Conservation (phyloP, 2,329 filamentous ascomycete genomes). For the Raffaelea arxii region DNA sequence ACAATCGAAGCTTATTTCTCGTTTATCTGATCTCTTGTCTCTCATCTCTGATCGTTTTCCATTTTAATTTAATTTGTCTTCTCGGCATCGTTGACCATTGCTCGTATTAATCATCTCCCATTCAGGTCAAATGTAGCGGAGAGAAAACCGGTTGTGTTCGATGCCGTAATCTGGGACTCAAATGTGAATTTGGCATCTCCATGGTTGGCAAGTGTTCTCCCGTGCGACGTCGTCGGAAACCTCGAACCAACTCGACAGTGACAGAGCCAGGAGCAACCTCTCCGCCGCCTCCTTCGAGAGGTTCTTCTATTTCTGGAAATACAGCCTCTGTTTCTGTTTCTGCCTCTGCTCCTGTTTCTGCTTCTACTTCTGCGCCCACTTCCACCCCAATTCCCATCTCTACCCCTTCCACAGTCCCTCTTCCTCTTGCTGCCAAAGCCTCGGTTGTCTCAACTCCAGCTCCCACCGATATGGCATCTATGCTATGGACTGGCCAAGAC, state of each 20-base stretch:
- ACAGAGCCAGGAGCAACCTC: background rate
- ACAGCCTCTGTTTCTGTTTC: no score
- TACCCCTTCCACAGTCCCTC: no score
- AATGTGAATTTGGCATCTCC: background rate
- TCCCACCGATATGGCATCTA: no score
- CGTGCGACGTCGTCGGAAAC: background rate
- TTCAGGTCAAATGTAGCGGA: background rate
- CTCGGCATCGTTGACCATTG: no score
- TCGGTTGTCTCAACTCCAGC: no score
- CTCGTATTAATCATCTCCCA: background rate
- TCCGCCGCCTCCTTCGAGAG: background rate
- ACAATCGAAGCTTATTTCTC: background rate
- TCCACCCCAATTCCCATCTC: no score
- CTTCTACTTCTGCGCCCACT: no score
- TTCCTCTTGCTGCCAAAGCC: no score
- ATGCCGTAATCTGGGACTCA: background rate
- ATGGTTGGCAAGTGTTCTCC: constrained; percentile 1
- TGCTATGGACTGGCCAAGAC: background rate
- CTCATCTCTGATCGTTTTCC: background rate
- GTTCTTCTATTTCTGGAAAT: no score
- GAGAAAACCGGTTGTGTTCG: background rate
- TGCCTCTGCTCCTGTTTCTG: no score
- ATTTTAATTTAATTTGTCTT: no score
- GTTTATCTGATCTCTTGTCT: background rate
- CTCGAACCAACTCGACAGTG: background rate